Percentiles rank a stretch among this genome's conserved stretches.
Evolutionary conservation across 2,329 filamentous ascomycete species (phyloP).

Genomic region (Capronia epimyces): DNA sequence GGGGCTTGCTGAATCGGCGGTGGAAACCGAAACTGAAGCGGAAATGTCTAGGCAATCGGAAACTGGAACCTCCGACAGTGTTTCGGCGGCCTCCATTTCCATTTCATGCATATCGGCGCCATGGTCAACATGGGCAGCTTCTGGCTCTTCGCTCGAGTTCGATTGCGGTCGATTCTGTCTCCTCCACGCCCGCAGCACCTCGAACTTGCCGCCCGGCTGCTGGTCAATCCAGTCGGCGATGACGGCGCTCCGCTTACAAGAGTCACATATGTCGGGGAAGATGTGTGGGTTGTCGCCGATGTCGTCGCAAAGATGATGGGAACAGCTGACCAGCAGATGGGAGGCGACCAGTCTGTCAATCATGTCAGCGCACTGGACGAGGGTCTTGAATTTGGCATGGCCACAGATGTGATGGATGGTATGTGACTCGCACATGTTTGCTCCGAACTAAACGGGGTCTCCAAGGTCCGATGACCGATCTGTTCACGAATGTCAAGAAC

Average conservation of each 20-base stretch:
- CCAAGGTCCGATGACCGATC: too few relatives aligned
- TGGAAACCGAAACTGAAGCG: neutral
- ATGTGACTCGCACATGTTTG: conserved; percentile 23
- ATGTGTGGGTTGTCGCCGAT: conserved; percentile 15
- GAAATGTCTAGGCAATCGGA: neutral
- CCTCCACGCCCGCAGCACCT: conserved; percentile 16
- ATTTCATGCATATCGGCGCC: too few relatives aligned
- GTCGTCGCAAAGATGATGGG: conserved; percentile 11
- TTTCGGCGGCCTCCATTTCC: neutral
- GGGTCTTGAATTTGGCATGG: conserved; percentile 21
- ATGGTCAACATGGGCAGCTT: too few relatives aligned
- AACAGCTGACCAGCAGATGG: neutral
- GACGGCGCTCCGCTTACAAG: conserved; percentile 15
- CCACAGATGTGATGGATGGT: conserved; percentile 24
- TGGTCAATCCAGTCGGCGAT: conserved; percentile 15
- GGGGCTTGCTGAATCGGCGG: neutral
- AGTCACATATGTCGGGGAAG: conserved; percentile 19
- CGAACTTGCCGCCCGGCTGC: conserved; percentile 18
- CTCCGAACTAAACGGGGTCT: too few relatives aligned
- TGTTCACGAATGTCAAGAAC: too few relatives aligned
- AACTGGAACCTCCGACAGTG: neutral
- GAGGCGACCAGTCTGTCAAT: conserved; percentile 17
- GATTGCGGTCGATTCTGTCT: neutral
- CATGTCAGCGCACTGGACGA: conserved; percentile 21
- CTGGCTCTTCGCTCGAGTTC: too few relatives aligned